Conservation (phyloP, 495 filamentous ascomycete genomes). For the Penicillium macrosclerotiorum region DNA sequence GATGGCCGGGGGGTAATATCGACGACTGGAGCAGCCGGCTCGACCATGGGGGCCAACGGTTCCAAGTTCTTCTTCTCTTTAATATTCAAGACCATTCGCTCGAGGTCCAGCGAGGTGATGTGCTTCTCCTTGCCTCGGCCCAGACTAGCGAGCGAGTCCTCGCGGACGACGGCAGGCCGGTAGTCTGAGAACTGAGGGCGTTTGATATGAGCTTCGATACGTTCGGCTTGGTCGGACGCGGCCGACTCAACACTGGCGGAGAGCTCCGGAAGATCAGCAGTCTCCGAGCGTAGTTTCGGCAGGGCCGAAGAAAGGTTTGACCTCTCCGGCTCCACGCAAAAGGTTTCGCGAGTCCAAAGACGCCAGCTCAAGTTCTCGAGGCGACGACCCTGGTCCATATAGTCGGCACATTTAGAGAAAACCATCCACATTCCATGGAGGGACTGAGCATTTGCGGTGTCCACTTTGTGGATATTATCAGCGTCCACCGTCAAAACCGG, state of each 20-base stretch:
- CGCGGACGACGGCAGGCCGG: constrained; percentile 45
- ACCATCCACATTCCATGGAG: constrained; percentile 98
- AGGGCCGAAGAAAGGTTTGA: constrained; percentile 44
- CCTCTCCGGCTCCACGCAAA: constrained; percentile 79
- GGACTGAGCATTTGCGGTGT: constrained; percentile 87
- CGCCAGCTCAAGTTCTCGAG: constrained; percentile 96
- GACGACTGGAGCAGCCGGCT: constrained; percentile 49
- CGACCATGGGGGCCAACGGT: constrained; percentile 47
- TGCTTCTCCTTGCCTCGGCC: constrained; percentile 80
- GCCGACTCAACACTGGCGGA: constrained; percentile 90
- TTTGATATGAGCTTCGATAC: constrained; percentile 63
- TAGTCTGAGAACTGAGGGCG: constrained; percentile 45
- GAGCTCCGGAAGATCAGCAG: constrained; percentile 71
- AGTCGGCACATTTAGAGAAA: constrained; percentile 92
- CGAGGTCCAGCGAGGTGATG: constrained; percentile 80
- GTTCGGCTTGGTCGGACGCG: constrained; percentile 68
- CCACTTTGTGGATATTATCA: constrained; percentile 86
- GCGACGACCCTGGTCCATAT: constrained; percentile 87
- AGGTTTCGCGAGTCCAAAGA: constrained; percentile 93
- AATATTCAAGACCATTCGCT: constrained; percentile 89
- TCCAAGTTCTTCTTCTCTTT: constrained; percentile 72
- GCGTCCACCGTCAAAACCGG: constrained; percentile 81
- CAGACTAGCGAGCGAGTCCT: constrained; percentile 49
- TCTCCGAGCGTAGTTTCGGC: constrained; percentile 43
- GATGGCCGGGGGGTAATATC: constrained; percentile 48